Evolutionary conservation across 2,329 filamentous ascomycete species (phyloP), one percentile per base, ranked within the genome.

Genomic region (Mycosphaerella sp.): DNA sequence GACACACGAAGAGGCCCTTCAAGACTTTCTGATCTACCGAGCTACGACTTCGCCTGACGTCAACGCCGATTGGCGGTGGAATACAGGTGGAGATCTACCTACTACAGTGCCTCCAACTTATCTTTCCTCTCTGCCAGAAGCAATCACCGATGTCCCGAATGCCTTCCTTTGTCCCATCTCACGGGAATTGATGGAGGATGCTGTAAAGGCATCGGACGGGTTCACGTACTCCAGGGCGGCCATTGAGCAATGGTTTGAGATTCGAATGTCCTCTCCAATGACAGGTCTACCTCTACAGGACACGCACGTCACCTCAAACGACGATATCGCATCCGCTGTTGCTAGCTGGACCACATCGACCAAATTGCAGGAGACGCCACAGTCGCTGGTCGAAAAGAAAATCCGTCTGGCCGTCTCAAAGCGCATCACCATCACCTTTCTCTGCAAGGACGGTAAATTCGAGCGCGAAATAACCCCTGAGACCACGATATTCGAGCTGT

Each of bases 201-300:
- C 69, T 4, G 69, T 70, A 13, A 56, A 37, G 1, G 64, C 68
- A 2, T 46, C 54, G 2, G 67, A 71, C 44, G 59, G 60, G 0
- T 63, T 64, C 48, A 66, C 59, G 0, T 71, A 69, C 44, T 66
- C 68, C 39, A 59, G 64, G n/a, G 52, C 59, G 14, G 63, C 66
- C 27, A 68, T 71, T 12, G 49, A 61, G 46, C 57, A 63, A 42
- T 70, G 68, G 68, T 70, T 70, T 39, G 43, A 58, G 8, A 62
- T 63, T 12, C 59, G 62, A 16, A 21, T 14, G 35, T 49, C 18
- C 3, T 70, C 67, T 1, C 69, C 68, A 4, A 57, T 64, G 39
- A 68, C 66, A 2, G 65, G 67, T 5, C 54, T 68, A 3, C 41
- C 48, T 2, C 54, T 68, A 4, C 14, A 44, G 2, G 55, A 60